Base-by-base conservation (phyloP, 1,284 basidiomycete genomes). In the Anthracocystis setariae region DNA sequence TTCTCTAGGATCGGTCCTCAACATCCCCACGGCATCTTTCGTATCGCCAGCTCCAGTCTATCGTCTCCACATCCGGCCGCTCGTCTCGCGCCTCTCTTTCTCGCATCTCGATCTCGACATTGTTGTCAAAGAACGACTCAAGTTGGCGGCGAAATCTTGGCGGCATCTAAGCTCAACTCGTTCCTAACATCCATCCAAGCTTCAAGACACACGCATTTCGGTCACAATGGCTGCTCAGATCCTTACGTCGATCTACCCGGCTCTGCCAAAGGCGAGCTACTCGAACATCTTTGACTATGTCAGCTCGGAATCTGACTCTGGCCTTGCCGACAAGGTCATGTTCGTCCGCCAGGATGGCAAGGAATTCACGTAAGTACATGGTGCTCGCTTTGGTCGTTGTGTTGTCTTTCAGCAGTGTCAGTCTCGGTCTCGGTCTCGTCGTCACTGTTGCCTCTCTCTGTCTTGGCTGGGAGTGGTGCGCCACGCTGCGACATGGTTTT, bases 221-320 rank as follows among this genome's bases (percentile, higher is more conserved):
- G 5, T 21, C 46, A 67, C 18, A 23, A 72, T 72, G 63, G 54
- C 58, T 33, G 49, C 68, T 49, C 68, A 72, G 51, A 66, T 72
- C 42, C 68, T 72, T 45, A 72, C 68, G 4, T 72, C 68, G 38
- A 72, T 72, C 59, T 72, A 72, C 43, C 63, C 68, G 54, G 33
- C 68, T 46, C 55, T 72, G 54, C 68, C 68, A 42, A 66, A 62
- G 59, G 58, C 68, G 38, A 72, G 68, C 63, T 72, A 66, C 55
- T 24, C 63, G 7, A 71, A 71, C 68, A 66, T 71, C 54, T 71
- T 71, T 49, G 68, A 71, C 63, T 71, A 71, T 40, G 68, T 71
- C 62, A 71, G 62, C 68, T 71, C 62, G 35, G 54, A 66, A 27
- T 71, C 62, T 20, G 68, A 71, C 35, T 38, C 53, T 23, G 56